phyloP scores from a whole-genome alignment of 441 rosid genomes.

The Adansonia gregorii region DNA sequence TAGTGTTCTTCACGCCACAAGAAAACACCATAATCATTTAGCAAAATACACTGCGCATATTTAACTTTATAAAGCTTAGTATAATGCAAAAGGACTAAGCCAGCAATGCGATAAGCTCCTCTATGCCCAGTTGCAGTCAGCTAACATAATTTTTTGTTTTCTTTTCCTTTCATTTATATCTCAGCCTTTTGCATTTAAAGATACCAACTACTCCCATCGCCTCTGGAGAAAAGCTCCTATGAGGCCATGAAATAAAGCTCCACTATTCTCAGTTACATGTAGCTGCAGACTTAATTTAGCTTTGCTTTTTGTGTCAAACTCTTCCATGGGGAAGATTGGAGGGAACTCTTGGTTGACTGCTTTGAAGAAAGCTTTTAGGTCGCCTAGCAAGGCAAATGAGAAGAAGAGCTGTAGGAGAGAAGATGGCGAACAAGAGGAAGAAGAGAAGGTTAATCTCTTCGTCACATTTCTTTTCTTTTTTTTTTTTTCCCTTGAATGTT shows the following conservation, averaged over 20 bases:
- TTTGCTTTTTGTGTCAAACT: conserved; percentile 15
- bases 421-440: conserved; percentile 48
- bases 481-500: not conserved
- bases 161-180: conserved; percentile 33
- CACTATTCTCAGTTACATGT: not conserved
- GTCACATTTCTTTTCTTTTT: not conserved
- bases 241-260: conserved; percentile 17
- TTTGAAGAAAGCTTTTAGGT: conserved; percentile 53
- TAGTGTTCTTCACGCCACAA: conserved; percentile 39
- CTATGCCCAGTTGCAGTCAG: conserved; percentile 20
- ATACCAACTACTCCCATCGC: conserved; percentile 32
- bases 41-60: not conserved
- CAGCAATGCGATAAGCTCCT: not conserved
- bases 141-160: conserved; percentile 13
- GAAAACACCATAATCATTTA: conserved; percentile 32
- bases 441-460: conserved; percentile 39
- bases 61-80: conserved; percentile 19
- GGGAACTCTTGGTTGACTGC: conserved; percentile 58
- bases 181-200: conserved; percentile 37
- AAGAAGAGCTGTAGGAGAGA: conserved; percentile 50
- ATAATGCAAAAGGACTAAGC: conserved; percentile 34
- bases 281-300: not conserved
- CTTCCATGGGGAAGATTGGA: conserved; percentile 46
- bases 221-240: conserved; percentile 16
- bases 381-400: conserved; percentile 39